Conservation (phyloP, 805 yeast species). For the Maudiozyma bulderi region DNA sequence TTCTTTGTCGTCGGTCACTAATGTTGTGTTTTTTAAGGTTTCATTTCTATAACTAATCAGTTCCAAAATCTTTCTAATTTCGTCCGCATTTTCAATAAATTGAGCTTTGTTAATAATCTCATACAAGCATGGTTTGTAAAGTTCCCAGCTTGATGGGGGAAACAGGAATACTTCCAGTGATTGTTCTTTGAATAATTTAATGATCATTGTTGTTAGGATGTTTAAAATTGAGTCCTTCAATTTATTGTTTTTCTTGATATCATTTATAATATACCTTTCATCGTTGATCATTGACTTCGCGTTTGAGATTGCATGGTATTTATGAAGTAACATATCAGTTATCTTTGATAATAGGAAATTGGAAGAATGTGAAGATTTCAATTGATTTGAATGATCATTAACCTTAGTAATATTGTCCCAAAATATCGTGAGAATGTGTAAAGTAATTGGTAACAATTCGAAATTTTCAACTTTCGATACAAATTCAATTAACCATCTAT, state of each 20-base stretch:
- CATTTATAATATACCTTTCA: conserved; percentile 31
- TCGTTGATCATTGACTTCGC: conserved; percentile 30
- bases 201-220: conserved; percentile 22
- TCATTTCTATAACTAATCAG: conserved; percentile 60
- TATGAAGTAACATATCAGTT: conserved; percentile 48
- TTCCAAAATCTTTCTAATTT: conserved; percentile 40
- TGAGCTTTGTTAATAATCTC: conserved; percentile 26
- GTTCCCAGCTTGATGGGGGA: conserved; percentile 49
- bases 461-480: conserved; percentile 33
- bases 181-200: conserved; percentile 24
- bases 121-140: conserved; percentile 40
- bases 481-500: conserved; percentile 53
- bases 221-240: conserved; percentile 21
- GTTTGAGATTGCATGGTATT: conserved; percentile 32
- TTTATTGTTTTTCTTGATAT: conserved; percentile 27
- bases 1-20: conserved; percentile 2
- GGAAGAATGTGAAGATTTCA: background rate
- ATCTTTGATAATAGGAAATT: conserved; percentile 49
- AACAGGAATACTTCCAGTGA: conserved; percentile 49
- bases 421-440: conserved; percentile 51
- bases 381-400: conserved; percentile 6
- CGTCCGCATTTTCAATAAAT: conserved; percentile 14
- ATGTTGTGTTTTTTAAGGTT: conserved; percentile 50
- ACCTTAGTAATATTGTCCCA: conserved; percentile 55
- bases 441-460: conserved; percentile 37